Percentiles rank a stretch among this genome's conserved stretches.
Evolutionary conservation across 1,284 basidiomycete species (phyloP).

Genomic region (Boletellus deceptivus): DNA sequence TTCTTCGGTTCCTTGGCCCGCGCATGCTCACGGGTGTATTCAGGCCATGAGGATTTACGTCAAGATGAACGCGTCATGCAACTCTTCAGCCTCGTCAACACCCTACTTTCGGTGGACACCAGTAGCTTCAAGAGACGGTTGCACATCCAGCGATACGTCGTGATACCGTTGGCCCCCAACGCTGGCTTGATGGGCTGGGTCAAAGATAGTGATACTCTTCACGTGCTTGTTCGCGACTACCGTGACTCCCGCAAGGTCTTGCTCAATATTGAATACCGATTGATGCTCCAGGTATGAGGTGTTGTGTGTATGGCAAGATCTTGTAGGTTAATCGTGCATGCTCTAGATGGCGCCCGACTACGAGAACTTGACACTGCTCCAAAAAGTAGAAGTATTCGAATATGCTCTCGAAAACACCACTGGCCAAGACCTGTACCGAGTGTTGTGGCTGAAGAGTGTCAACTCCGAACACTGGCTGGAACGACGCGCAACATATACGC

Average conservation of each 20-base stretch:
- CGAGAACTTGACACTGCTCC: constrained; percentile 89
- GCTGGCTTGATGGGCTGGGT: constrained; percentile 97
- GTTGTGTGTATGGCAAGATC: neutral
- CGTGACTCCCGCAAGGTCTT: constrained; percentile 94
- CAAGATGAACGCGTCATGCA: constrained; percentile 99
- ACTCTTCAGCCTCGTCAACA: constrained; percentile 96
- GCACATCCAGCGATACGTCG: constrained; percentile 91
- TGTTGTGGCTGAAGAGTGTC: constrained; percentile 93
- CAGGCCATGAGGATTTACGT: constrained; percentile 97
- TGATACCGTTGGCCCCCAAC: constrained; percentile 95
- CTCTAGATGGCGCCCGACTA: constrained; percentile 98
- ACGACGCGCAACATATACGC: constrained; percentile 93
- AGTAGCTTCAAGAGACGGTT: constrained; percentile 96
- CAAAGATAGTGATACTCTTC: constrained; percentile 95
- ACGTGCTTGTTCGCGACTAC: constrained; percentile 95
- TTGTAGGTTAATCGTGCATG: constrained; percentile 4
- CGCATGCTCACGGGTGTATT: constrained; percentile 3
- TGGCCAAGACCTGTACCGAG: constrained; percentile 97
- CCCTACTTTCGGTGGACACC: constrained; percentile 88
- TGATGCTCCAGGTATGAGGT: constrained; percentile 86
- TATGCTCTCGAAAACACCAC: constrained; percentile 99
- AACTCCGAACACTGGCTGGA: constrained; percentile 99
- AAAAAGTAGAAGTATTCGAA: constrained; percentile 99
- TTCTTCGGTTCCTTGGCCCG: neutral
- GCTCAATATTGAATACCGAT: constrained; percentile 95